Evolutionary conservation across 352 stramenopile genomes (phyloP), one percentile per base, ranked within the genome.

Genomic region (Thraustotheca clavata): DNA sequence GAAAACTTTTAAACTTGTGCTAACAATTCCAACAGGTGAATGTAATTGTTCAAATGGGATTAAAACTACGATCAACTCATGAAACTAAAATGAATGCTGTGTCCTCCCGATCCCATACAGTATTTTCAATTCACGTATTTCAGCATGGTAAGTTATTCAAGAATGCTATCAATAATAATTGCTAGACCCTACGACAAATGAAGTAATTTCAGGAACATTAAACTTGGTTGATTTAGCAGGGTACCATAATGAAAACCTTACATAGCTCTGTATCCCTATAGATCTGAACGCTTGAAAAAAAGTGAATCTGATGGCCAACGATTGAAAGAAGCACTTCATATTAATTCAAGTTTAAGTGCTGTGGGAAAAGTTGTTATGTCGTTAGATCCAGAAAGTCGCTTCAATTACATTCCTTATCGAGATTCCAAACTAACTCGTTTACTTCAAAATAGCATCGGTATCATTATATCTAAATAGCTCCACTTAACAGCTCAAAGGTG

Each of bases 41-140:
- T 46, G 77, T 78, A 11, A 80, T 97, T 22, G 83, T 98, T 12
- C 79, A 89, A 36, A 83, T 79, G 2, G 91, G 91, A 0, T 72
- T 97, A 1, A 86, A 83, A 46, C 68, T 97, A 32, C 79, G 91
- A 1, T 87, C 91, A 14, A 97, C 91, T 0, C 83, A 96, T 68
- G 87, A 94, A 72, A 97, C 89, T 22, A 94, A 95, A 65, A 96
- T 97, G 84, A 96, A 97, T 59, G 80, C 87, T 1, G 76, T 95
- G 7, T 96, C 88, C 0, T 96, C 88, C 4, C 81, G 83, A 0
- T 93, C 83, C 12, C 83, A 93, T 69, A 93, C 83, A 0, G 83
- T 93, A n/a, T 93, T 93, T 62, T 90, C 83, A 1, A 89, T 93
- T 60, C 83, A 91, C 59, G 73, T 89, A 22, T 93, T 93, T 50